Evolutionary conservation across 768 basidiomycete species (phyloP).

Genomic region (Atractiella rhizophila): DNA sequence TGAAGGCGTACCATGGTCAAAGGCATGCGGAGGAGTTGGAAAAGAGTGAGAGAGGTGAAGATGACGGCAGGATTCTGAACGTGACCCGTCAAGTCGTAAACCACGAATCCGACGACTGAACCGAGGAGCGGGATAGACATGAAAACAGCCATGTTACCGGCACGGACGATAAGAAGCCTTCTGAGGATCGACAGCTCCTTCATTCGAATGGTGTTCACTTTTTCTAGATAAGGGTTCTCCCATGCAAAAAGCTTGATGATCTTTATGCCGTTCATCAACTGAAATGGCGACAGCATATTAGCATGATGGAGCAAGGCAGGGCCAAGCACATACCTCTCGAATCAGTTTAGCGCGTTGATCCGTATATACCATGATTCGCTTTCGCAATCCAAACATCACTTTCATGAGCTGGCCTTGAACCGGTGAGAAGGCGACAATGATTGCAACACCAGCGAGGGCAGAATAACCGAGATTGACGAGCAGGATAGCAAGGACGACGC

Average conservation of each 20-base stretch:
- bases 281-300: background rate
- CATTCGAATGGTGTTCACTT: conserved; percentile 41
- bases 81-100: conserved; percentile 50
- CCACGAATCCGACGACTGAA: conserved; percentile 40
- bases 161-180: conserved; percentile 16
- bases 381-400: conserved; percentile 38
- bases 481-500: conserved; percentile 48
- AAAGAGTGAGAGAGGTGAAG: conserved; percentile 63
- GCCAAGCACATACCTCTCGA: conserved; percentile 62
- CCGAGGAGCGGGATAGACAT: conserved; percentile 41
- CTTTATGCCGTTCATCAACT: too few relatives aligned
- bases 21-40: conserved; percentile 57
- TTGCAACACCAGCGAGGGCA: conserved; percentile 32
- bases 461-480: conserved; percentile 43
- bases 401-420: conserved; percentile 50
- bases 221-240: conserved; percentile 39
- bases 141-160: conserved; percentile 13
- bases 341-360: conserved; percentile 71
- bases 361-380: conserved; percentile 58
- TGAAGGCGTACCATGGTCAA: conserved; percentile 38
- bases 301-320: conserved; percentile 26
- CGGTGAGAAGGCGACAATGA: conserved; percentile 48
- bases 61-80: conserved; percentile 40
- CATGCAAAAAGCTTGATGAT: conserved; percentile 16
- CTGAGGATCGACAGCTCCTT: conserved; percentile 41